Base-by-base conservation (phyloP, 495 filamentous ascomycete species). In the Aspergillus hancockii region DNA sequence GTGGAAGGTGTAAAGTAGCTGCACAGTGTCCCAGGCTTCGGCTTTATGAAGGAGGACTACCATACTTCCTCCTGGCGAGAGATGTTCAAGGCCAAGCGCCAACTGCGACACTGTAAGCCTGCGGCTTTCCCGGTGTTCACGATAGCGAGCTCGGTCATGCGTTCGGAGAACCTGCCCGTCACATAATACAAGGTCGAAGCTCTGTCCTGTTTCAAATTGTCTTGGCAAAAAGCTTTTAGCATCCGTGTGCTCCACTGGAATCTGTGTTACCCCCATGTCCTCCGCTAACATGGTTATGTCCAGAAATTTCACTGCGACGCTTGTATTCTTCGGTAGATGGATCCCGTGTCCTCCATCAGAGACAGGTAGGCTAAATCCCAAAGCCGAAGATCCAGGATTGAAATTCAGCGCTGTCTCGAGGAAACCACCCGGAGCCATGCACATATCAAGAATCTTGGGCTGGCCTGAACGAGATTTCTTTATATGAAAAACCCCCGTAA, bases 371-470 rank as follows among this genome's bases (percentile, higher is more conserved):
- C 67, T 83, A 62, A 83, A 73, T 16, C 69, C 81, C n/a, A 58
- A 55, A 6, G 70, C 71, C 14, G 25, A 50, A 7, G 80, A 76
- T 0, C 49, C 25, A 3, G 67, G 72, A 54, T 80, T 79, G 6
- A 67, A 51, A 5, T 66, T 60, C 28, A 83, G 60, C 0, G 69
- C 72, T 3, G 64, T 62, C 0, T 60, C 52, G 10, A 76, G 71
- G 59, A 80, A 87, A 4, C 77, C 81, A 8, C 84, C 83, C 1
- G 83, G 84, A 0, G 83, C 84, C 73, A 83, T 80, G 64, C 84
- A 85, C 41, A 85, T 64, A 60, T 87, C 81, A 1, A 87, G 76
- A 32, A 82, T 72, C 16, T n/a, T 10, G 19, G 19, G 55, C 8
- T 52, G 43, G 28, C 22, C 40, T 46, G 52, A 23, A n/a, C 18